Percentiles rank a stretch among this genome's conserved stretches.
Conservation (phyloP, 495 filamentous ascomycete species). For the Aspergillus bridgeri region DNA sequence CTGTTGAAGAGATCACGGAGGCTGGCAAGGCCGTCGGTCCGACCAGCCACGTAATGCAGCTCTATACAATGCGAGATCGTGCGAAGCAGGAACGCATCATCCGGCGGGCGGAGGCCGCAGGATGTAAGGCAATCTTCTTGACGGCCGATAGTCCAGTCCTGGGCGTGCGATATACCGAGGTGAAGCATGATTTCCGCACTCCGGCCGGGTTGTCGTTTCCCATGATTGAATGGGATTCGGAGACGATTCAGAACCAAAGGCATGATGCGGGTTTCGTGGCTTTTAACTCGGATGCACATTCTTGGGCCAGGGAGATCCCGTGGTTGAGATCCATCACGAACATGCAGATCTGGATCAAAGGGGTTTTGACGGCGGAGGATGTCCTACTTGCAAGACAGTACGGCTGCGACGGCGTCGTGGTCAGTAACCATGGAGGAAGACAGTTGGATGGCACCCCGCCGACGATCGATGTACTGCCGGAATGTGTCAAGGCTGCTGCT, state of each 20-base stretch:
- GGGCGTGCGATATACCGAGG: background rate
- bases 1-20: conserved; percentile 6
- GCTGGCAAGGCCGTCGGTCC: conserved; percentile 12
- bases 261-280: conserved; percentile 45
- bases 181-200: background rate
- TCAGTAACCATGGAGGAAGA: conserved; percentile 37
- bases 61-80: background rate
- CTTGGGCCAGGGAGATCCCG: conserved; percentile 64
- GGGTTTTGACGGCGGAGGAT: conserved; percentile 81
- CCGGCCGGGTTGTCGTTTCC: background rate
- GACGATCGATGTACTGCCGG: conserved; percentile 70
- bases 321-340: conserved; percentile 63
- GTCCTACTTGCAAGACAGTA: conserved; percentile 56
- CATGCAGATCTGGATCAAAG: conserved; percentile 79
- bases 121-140: conserved; percentile 1
- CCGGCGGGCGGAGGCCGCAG: background rate
- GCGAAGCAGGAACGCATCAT: background rate
- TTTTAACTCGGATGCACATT: conserved; percentile 64
- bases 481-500: conserved; percentile 74
- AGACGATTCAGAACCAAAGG: background rate
- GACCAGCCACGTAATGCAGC: conserved; percentile 29
- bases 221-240: conserved; percentile 43
- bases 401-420: conserved; percentile 60
- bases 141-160: conserved; percentile 1
- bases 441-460: conserved; percentile 79